Evolutionary conservation across 306 rosid species (phyloP).

Genomic region (Gleditsia sinensis): DNA sequence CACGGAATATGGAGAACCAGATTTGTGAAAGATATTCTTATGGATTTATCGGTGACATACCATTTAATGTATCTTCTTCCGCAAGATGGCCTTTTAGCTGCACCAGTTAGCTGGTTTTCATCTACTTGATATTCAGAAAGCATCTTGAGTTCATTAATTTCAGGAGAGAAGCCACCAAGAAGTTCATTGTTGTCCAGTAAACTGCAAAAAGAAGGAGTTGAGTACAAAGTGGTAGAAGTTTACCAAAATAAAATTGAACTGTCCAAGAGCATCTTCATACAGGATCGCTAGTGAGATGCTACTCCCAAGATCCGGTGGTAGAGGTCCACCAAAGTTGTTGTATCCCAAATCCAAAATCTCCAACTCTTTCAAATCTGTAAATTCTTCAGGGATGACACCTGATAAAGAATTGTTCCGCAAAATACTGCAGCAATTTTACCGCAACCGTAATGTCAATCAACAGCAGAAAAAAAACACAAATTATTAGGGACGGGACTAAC

Average conservation of each 20-base stretch:
- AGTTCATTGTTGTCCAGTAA: conserved; percentile 74
- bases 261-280: conserved; percentile 53
- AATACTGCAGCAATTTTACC: conserved; percentile 51
- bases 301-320: conserved; percentile 66
- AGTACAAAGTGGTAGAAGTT: conserved; percentile 16
- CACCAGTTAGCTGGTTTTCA: conserved; percentile 50
- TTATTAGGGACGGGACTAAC: background rate
- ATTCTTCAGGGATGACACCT: conserved; percentile 65
- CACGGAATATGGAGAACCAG: conserved; percentile 2
- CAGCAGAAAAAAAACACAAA: conserved; percentile 21
- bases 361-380: conserved; percentile 63
- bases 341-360: conserved; percentile 89
- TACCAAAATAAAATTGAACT: conserved; percentile 22
- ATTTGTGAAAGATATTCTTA: conserved; percentile 13
- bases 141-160: conserved; percentile 49
- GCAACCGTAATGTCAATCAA: conserved; percentile 14
- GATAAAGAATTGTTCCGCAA: conserved; percentile 80
- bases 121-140: conserved; percentile 78
- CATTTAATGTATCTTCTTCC: conserved; percentile 39
- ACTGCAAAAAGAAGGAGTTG: conserved; percentile 50
- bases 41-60: conserved; percentile 51
- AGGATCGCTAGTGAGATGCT: conserved; percentile 62
- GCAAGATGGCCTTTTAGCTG: conserved; percentile 45
- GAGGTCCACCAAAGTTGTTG: conserved; percentile 69
- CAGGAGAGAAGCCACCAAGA: conserved; percentile 64